Conservation (phyloP, 768 basidiomycete genomes). For the Leccinum subgranulosum region DNA sequence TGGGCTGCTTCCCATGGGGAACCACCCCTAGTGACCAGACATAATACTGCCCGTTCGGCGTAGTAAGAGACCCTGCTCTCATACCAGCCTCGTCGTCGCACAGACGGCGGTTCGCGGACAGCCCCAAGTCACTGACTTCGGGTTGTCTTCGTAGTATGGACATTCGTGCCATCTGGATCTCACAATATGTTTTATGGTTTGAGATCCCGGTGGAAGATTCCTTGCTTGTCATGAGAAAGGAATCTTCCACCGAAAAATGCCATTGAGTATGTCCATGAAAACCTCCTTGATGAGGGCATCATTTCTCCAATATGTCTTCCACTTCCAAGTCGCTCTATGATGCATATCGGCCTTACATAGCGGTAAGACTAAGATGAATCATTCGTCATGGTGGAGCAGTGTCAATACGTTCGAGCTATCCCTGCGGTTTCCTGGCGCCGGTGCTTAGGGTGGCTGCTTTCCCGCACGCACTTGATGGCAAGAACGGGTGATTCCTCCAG, state of each 20-base stretch:
- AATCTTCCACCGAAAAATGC: too few relatives aligned
- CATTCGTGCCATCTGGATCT: slow-evolving; percentile 41
- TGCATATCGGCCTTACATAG: slow-evolving; percentile 65
- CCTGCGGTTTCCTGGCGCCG: slow-evolving; percentile 55
- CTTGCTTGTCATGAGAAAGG: too few relatives aligned
- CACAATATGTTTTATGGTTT: slow-evolving; percentile 59
- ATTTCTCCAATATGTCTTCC: slow-evolving; percentile 50
- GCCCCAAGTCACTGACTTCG: slow-evolving; percentile 48
- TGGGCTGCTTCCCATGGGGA: slow-evolving; percentile 18
- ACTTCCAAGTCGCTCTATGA: slow-evolving; percentile 52
- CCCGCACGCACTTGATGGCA: slow-evolving; percentile 75
- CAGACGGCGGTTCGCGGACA: slow-evolving; percentile 30
- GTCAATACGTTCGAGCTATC: too few relatives aligned
- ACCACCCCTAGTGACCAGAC: slow-evolving; percentile 67
- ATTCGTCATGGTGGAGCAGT: too few relatives aligned
- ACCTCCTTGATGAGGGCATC: slow-evolving; percentile 58
- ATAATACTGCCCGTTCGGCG: slow-evolving; percentile 35
- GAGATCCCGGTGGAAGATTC: slow-evolving; percentile 81
- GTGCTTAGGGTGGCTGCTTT: slow-evolving; percentile 46
- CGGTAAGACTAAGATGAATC: slow-evolving; percentile 42
- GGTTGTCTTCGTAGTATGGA: too few relatives aligned
- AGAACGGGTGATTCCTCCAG: slow-evolving; percentile 41
- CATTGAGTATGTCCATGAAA: slow-evolving; percentile 77
- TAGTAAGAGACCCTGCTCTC: slow-evolving; percentile 29
- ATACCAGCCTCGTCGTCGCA: slow-evolving; percentile 53